Conservation (phyloP, 306 rosid species). For the Begonia fuchsioides region DNA sequence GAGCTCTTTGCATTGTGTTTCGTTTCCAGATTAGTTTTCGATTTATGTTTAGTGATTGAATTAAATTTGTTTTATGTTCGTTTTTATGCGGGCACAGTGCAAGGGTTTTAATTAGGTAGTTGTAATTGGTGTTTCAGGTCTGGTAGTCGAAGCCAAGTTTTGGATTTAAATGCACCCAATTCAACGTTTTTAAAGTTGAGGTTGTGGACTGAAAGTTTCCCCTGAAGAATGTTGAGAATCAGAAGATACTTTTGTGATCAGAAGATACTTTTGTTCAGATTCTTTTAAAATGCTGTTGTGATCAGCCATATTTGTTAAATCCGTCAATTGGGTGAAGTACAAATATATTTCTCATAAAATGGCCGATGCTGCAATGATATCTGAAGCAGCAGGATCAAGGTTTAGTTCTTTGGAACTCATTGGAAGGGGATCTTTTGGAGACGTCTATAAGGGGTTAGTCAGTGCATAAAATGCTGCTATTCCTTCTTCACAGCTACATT, state of each 20-base stretch:
- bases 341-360: slow-evolving; percentile 30
- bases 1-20: slow-evolving; percentile 36
- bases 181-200: slow-evolving; percentile 13
- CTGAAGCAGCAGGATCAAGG: slow-evolving; percentile 77
- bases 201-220: slow-evolving; percentile 16
- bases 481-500: too few species aligned
- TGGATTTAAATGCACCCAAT: slow-evolving; percentile 7
- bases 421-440: slow-evolving; percentile 95
- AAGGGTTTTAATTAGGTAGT: slow-evolving; percentile 11
- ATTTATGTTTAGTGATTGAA: slow-evolving; percentile 7
- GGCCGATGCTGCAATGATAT: slow-evolving; percentile 65
- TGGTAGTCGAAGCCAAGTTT: slow-evolving; percentile 12
- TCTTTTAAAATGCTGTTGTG: slow-evolving; percentile 7
- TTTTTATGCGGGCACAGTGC: slow-evolving; percentile 9
- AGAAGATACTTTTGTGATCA: slow-evolving; percentile 17
- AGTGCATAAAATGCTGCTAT: not conserved
- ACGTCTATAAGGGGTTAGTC: slow-evolving; percentile 87
- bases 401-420: slow-evolving; percentile 77
- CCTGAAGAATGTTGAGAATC: slow-evolving; percentile 17
- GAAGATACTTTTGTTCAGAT: slow-evolving; percentile 14
- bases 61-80: slow-evolving; percentile 11
- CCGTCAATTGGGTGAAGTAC: slow-evolving; percentile 14
- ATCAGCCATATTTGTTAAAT: slow-evolving; percentile 20
- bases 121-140: slow-evolving; percentile 19
- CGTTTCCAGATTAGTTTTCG: not conserved